Conservation (phyloP, 1,284 basidiomycete genomes). For the Ganoderma sp. region DNA sequence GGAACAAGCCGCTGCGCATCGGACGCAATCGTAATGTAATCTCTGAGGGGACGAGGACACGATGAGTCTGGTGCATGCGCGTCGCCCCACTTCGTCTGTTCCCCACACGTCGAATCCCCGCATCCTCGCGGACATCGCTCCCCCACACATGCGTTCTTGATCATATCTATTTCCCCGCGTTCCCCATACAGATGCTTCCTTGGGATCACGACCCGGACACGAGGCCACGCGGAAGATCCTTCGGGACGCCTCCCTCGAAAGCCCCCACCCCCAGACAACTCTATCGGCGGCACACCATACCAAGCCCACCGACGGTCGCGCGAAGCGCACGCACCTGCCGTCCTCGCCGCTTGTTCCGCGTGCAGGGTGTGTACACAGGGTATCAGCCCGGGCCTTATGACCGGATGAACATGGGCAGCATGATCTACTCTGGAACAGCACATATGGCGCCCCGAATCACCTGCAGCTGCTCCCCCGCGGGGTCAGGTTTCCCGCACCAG, state of each 20-base stretch:
- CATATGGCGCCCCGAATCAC: not conserved
- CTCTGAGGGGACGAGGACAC: not conserved
- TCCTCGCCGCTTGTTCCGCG: not conserved
- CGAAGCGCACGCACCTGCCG: not conserved
- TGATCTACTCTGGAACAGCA: too few species aligned
- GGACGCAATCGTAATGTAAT: not conserved
- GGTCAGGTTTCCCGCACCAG: not conserved
- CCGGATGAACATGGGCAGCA: not conserved
- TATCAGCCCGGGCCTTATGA: not conserved
- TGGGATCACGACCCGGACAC: not conserved
- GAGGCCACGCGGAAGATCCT: not conserved
- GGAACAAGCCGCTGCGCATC: not conserved
- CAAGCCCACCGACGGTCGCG: constrained; percentile 4
- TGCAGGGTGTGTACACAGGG: not conserved
- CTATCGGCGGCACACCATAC: not conserved
- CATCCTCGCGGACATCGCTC: not conserved
- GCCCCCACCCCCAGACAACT: not conserved
- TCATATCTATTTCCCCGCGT: constrained; percentile 1
- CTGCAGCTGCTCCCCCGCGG: too few species aligned
- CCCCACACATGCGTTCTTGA: not conserved
- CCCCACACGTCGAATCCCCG: not conserved
- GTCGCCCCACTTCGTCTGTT: not conserved
- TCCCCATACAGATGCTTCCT: not conserved
- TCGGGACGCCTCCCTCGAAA: not conserved
- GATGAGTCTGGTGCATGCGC: not conserved